Base-by-base conservation (phyloP, 768 basidiomycete genomes). In the Lentinula aciculospora region DNA sequence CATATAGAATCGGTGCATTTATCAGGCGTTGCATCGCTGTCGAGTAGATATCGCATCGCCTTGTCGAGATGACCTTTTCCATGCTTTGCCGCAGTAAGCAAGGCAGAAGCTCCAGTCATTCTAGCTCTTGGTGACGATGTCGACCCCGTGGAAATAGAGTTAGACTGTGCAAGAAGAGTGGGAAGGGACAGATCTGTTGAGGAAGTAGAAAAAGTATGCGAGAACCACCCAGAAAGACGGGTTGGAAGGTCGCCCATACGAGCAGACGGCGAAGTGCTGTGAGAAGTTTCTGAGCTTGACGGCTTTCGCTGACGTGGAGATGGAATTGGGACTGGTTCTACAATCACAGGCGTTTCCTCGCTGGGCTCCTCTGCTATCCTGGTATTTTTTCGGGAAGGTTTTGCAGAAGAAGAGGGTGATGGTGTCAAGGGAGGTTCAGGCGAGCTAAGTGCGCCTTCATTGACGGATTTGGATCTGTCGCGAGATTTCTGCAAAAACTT, bases 11-110 rank as follows among this genome's bases (percentile, higher is more conserved):
- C 91, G 0, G 79, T 66, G 55, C 85, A 94, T 65, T 81, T 86
- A 69, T 97, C 94, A 1, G 90, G 92, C 3, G 80, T 82, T 17
- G 93, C 84, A 70, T 98, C 95, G 63, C 84, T 83, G 72, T 98
- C 95, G 60, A 96, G 79, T n/a, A 98, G 76, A 72, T 94, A 92
- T 45, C 93, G 79, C 77, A 94, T 84, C 2, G 89, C 91, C 68
- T 88, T 89, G 74, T 91, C 89, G 50, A 91, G 71, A 58, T 88
- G 85, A 23, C 85, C 86, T 63, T 86, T 88, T 40, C 88, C 84
- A 64, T 87, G 82, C 64, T 84, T 86, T 2, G 86, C 87, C 0
- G 85, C 87, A 1, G 83, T 80, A 49, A 91, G 74, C 12, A 91
- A 74, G 0, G 84, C 78, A 17, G 69, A 65, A 17, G 72, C 64